phyloP scores from a whole-genome alignment of 192 early-diverging fungal genomes.

The Geosiphon pyriformis region DNA sequence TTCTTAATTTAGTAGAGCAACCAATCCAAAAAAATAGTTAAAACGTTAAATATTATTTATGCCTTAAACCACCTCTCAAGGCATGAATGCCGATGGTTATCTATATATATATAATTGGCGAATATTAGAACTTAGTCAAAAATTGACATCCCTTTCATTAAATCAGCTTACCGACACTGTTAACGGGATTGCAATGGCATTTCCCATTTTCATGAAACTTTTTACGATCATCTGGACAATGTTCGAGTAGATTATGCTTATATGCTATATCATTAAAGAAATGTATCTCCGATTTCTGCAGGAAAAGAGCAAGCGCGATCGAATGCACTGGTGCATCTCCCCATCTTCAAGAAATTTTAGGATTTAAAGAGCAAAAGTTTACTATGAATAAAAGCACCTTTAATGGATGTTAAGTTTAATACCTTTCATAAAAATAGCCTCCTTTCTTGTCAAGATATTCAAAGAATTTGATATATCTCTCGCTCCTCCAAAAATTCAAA shows the following conservation, averaged over 20 bases:
- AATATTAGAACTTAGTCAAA: not conserved
- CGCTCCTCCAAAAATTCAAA: constrained; percentile 62
- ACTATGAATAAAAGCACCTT: not conserved
- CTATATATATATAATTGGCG: not conserved
- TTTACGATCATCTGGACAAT: constrained; percentile 58
- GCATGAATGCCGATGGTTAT: not conserved
- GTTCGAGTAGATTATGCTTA: constrained; percentile 58
- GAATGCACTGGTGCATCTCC: constrained; percentile 74
- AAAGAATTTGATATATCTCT: constrained; percentile 60
- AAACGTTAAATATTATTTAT: no score
- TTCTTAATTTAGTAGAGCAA: no score
- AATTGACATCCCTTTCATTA: not conserved
- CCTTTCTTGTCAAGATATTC: constrained; percentile 67
- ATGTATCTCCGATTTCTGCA: constrained; percentile 62
- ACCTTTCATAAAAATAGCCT: constrained; percentile 85
- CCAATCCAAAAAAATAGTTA: no score
- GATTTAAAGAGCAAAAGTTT: not conserved
- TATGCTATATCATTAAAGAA: constrained; percentile 76
- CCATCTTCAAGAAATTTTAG: constrained; percentile 45
- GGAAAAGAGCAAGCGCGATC: constrained; percentile 57
- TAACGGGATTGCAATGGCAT: constrained; percentile 44
- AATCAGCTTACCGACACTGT: constrained; percentile 45
- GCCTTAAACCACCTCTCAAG: not conserved
- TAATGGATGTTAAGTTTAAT: constrained; percentile 29
- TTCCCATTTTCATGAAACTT: constrained; percentile 35